Base-by-base conservation (phyloP, 2,329 filamentous ascomycete species). In the Cordyceps cicadae region DNA sequence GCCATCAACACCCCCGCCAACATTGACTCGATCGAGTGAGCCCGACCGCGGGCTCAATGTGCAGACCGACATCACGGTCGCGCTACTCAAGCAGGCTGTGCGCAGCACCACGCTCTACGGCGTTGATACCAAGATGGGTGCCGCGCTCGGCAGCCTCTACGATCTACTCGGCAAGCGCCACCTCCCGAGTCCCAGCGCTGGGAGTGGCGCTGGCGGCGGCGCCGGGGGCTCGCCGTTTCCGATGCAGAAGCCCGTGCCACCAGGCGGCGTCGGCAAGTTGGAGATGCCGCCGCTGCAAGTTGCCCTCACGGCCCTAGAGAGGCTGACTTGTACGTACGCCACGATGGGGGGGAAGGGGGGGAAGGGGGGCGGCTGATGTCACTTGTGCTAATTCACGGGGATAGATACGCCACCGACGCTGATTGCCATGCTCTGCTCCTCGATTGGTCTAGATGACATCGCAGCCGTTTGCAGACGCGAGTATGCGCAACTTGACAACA, bases 141-240 rank as follows among this genome's bases (percentile, higher is more conserved):
- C 79, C 3, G 81, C 80, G 0, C 71, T 85, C n/a, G 72, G 76
- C 43, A 79, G 78, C 21, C 72, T 85, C 12, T 76, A 78, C 55
- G 79, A 81, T 62, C 77, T 85, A 26, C 79, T 82, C 51, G 70
- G 76, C 56, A 75, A 82, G 70, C 79, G 81, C 64, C 77, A 78
- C 60, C 50, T 48, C 9, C 34, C 21, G 12, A 60, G 43, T 15
- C 58, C 58, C 17, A 50, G 29, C 21, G 46, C 14, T 9, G 24
- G 29, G 6, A 24, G 24, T 6, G 46, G 48, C 8, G 8, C 26
- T 29, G 29, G 29, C 45, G 45, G 15, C 15, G 34, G 34, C 14
- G 32, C 5, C 3, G 58, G n/a, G 1, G 32, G 26, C 52, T 72
- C 77, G 37, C 74, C 76, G n/a, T 80, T 81, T 59, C 73, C 71